Conservation (phyloP, 495 filamentous ascomycete species). For the Xylaria venustula region DNA sequence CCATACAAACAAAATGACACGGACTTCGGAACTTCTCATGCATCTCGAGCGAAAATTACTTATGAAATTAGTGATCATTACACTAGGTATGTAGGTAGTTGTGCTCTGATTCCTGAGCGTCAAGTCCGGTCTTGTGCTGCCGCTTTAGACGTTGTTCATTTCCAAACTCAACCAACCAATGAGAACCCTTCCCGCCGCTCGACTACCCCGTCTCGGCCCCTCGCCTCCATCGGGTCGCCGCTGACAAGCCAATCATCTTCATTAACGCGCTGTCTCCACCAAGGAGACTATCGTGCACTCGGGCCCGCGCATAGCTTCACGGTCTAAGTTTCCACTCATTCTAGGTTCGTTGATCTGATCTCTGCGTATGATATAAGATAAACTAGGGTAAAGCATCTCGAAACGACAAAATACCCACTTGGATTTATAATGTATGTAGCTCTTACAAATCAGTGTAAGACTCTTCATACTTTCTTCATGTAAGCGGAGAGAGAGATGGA, state of each 20-base stretch:
- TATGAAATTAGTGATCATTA: too few relatives aligned
- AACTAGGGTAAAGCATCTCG: too few relatives aligned
- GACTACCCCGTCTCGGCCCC: neutral
- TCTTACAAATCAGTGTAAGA: neutral
- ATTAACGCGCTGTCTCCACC: neutral
- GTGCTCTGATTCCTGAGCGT: too few relatives aligned
- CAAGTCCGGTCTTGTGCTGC: too few relatives aligned
- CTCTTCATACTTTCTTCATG: too few relatives aligned
- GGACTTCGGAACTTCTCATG: too few relatives aligned
- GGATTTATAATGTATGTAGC: neutral
- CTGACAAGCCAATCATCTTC: neutral
- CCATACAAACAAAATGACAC: too few relatives aligned
- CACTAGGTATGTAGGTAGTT: too few relatives aligned
- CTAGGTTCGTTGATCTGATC: neutral
- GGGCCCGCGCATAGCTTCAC: neutral
- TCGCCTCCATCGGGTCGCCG: neutral
- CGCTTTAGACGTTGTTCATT: too few relatives aligned
- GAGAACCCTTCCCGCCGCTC: slow-evolving; percentile 3
- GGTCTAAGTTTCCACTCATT: neutral
- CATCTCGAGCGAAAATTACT: too few relatives aligned
- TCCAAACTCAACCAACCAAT: neutral
- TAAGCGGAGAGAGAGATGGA: too few relatives aligned
- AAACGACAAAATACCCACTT: neutral
- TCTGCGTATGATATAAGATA: neutral
- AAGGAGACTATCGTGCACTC: neutral